Evolutionary conservation across 805 yeast species (phyloP), one percentile per base, ranked within the genome.

Genomic region (Sugiyamaella marilandica): DNA sequence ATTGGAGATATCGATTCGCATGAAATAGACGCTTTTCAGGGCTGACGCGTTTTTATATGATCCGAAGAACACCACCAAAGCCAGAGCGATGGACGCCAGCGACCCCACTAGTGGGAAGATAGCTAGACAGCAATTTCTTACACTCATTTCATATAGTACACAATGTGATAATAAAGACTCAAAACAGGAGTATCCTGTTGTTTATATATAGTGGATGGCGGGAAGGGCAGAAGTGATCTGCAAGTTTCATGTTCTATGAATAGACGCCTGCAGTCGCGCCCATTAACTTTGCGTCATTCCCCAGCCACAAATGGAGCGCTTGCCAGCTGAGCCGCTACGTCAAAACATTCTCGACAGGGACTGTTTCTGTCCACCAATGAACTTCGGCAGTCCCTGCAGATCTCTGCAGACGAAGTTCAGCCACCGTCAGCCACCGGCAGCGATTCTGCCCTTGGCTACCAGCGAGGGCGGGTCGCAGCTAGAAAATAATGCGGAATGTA

Each of bases 31-130:
- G 29, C 73, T 65, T 29, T 74, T 68, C 14, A 79, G 65, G 1
- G 78, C 78, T 2, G 65, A 52, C 37, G 70, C 70, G 50, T 73
- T 70, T 46, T 69, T 66, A 19, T 77, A 69, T 9, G 80, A 73
- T 21, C 86, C 85, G 11, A 81, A 72, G 58, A 80, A 74, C 18
- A 82, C 79, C 13, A 82, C 65, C 5, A 77, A 61, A 1, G 77
- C 69, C 19, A 82, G 68, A 2, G 76, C 74, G 2, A 80, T 54
- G 0, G 85, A 73, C 2, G 74, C 74, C 19, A 62, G 45, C 4
- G 69, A 56, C n/a, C 64, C 59, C 36, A 66, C 41, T 53, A 63
- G 56, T 11, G 73, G 73, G 54, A 70, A 67, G 2, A 62, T 43
- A 41, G 69, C 47, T 46, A 69, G 59, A 49, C 65, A 60, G 36